These are phyloP conservation scores for Phialemoniopsis sp. DNA, from an alignment of 2,329 filamentous ascomycete species.

Conservation along the genomic window DNA sequence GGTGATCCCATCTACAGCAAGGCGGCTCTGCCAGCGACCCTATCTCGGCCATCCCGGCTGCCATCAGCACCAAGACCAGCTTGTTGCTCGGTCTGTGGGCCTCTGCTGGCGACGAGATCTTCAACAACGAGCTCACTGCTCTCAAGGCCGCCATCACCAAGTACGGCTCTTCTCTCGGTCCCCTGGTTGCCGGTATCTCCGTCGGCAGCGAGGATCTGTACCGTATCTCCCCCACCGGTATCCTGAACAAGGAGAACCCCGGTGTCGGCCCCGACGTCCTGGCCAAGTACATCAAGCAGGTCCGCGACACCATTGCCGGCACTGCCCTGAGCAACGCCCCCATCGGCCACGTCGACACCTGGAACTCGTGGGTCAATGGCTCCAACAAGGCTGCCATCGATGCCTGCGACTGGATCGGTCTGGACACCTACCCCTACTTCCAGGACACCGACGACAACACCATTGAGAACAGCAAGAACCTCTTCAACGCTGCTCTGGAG, in stretches of 20 bases:
- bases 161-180: constrained; percentile 63
- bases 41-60: constrained; percentile 75
- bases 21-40: constrained; percentile 58
- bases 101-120: constrained; percentile 58
- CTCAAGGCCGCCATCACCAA: constrained; percentile 63
- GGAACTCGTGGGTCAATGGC: constrained; percentile 72
- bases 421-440: constrained; percentile 85
- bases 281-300: constrained; percentile 65
- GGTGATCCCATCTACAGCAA: constrained; percentile 32
- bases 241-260: constrained; percentile 54
- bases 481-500: constrained; percentile 66
- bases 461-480: constrained; percentile 57
- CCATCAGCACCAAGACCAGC: constrained; percentile 73
- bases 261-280: constrained; percentile 62
- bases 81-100: constrained; percentile 84
- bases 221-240: constrained; percentile 68
- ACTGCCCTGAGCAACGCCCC: constrained; percentile 54
- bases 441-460: constrained; percentile 64
- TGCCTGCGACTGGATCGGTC: constrained; percentile 72
- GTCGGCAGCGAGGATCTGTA: constrained; percentile 86
- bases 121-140: constrained; percentile 71
- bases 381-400: constrained; percentile 68
- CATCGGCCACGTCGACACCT: constrained; percentile 86
- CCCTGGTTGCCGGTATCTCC: constrained; percentile 74
- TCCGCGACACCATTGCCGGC: constrained; percentile 58